phyloP scores from a whole-genome alignment of 495 filamentous ascomycete genomes.

The Durotheca rogersii region DNA sequence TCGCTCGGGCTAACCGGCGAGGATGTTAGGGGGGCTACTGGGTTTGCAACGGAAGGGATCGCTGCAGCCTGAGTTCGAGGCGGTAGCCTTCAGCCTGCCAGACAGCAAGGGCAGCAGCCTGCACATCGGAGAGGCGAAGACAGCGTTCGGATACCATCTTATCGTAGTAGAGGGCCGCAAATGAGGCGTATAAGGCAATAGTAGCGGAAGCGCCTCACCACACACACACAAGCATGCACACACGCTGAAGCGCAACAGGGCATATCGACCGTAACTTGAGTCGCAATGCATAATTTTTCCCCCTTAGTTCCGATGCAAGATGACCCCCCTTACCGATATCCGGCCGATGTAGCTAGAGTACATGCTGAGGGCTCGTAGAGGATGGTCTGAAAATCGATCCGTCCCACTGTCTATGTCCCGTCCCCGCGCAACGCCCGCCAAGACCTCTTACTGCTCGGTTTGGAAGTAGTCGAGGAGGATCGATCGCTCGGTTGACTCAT shows the following conservation, averaged over 20 bases:
- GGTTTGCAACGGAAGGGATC: slow-evolving; percentile 81
- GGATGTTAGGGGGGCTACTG: slow-evolving; percentile 65
- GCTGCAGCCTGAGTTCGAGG: slow-evolving; percentile 74
- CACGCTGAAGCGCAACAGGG: too few species aligned
- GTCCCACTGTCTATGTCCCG: slow-evolving; percentile 37
- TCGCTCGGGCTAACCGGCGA: slow-evolving; percentile 3
- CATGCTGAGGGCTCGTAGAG: slow-evolving; percentile 33
- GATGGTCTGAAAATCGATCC: slow-evolving; percentile 33
- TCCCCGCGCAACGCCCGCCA: slow-evolving; percentile 24
- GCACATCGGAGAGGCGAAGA: slow-evolving; percentile 78
- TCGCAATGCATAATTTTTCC: slow-evolving; percentile 30
- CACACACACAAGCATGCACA: too few species aligned
- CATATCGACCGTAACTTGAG: slow-evolving; percentile 1
- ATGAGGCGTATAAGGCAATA: slow-evolving; percentile 34
- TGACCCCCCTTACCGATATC: slow-evolving; percentile 35
- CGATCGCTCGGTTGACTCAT: slow-evolving; percentile 96
- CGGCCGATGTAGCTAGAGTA: slow-evolving; percentile 41
- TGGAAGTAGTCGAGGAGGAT: slow-evolving; percentile 99
- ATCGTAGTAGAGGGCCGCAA: slow-evolving; percentile 68
- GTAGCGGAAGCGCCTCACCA: slow-evolving; percentile 1
- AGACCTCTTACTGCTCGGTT: slow-evolving; percentile 61
- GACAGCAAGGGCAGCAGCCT: slow-evolving; percentile 73
- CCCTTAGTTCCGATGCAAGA: slow-evolving; percentile 40
- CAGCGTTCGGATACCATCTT: slow-evolving; percentile 86
- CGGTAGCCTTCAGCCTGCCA: slow-evolving; percentile 76